These are phyloP conservation scores for Prunus armeniaca DNA, from an alignment of 306 rosid species.

Conservation along the genomic window DNA sequence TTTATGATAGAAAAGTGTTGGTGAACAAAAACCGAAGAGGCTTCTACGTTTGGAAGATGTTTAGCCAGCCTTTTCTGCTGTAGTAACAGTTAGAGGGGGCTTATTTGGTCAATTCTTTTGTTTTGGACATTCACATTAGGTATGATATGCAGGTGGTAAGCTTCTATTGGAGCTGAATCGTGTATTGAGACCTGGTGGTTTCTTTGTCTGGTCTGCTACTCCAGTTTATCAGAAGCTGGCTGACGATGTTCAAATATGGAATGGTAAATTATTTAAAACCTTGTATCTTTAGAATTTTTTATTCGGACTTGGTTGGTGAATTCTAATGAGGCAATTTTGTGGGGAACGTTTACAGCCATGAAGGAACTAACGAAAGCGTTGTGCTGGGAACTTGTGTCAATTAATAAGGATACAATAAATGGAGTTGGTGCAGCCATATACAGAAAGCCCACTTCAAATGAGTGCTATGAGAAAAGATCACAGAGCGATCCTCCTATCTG, in stretches of 20 bases:
- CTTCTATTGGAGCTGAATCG: slow-evolving; percentile 97
- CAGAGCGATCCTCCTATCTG: slow-evolving; percentile 77
- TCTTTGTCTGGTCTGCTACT: slow-evolving; percentile 99
- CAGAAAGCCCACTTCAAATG: slow-evolving; percentile 78
- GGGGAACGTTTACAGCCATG: slow-evolving; percentile 61
- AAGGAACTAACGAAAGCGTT: slow-evolving; percentile 66
- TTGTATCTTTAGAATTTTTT: not conserved
- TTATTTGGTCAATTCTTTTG: slow-evolving; percentile 9
- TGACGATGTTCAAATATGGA: slow-evolving; percentile 91
- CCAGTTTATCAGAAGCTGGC: slow-evolving; percentile 84
- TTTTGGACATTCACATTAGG: slow-evolving; percentile 28
- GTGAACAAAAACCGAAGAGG: not conserved
- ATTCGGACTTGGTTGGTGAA: slow-evolving; percentile 12
- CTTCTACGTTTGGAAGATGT: not conserved
- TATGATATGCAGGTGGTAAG: slow-evolving; percentile 78
- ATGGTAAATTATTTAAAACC: slow-evolving; percentile 37
- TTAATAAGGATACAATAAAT: slow-evolving; percentile 75
- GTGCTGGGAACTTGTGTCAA: slow-evolving; percentile 83
- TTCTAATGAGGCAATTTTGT: slow-evolving; percentile 33
- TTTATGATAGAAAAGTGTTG: not conserved
- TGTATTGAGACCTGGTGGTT: slow-evolving; percentile 95
- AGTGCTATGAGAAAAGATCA: slow-evolving; percentile 76
- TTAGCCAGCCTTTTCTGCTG: slow-evolving; percentile 1
- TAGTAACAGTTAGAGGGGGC: not conserved
- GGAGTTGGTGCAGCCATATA: slow-evolving; percentile 79